Base-by-base conservation (phyloP, 805 yeast species). In the Sugiyamaella mastotermitis region DNA sequence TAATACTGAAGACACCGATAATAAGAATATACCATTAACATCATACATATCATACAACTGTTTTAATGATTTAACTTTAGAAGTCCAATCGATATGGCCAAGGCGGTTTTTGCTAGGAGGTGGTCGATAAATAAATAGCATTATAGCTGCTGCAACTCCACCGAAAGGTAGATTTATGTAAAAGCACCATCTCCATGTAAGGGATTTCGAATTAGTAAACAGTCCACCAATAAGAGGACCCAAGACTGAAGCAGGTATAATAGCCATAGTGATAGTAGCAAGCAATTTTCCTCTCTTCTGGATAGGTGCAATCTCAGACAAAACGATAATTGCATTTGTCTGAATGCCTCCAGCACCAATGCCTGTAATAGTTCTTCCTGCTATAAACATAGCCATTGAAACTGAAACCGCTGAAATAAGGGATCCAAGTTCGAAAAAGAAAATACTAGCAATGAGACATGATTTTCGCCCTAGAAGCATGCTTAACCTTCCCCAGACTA, bases 271-370 rank as follows among this genome's bases (percentile, higher is more conserved):
- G 17, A 51, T 35, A 23, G 46, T 34, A 5, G 53, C 51, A 30
- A 47, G 43, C 17, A 43, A 45, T 24, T 46, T 21, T 3, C 56
- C 54, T 27, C 57, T 13, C 21, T 49, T 40, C 11, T 40, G 35
- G 22, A 52, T 18, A 2, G 57, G 53, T 6, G 52, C 43, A 26
- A 51, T 37, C 33, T 77, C 82, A 2, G 80, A 64, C 8, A 69
- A 64, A 23, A 80, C 73, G 22, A 78, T 71, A 42, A 69, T 62
- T 5, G 66, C 69, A 56, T 75, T 60, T 1, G 76, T 61, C 47
- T 72, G 77, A 27, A 79, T 67, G 17, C 80, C 80, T 26, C 82
- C 78, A 10, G 78, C 83, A n/a, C 86, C 87, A 24, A 76, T 51
- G 35, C 87, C 87, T 39, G 76, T 76, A 10, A 80, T 57, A 5